phyloP scores from a whole-genome alignment of 306 rosid genomes.

The Sicyos edulis region DNA sequence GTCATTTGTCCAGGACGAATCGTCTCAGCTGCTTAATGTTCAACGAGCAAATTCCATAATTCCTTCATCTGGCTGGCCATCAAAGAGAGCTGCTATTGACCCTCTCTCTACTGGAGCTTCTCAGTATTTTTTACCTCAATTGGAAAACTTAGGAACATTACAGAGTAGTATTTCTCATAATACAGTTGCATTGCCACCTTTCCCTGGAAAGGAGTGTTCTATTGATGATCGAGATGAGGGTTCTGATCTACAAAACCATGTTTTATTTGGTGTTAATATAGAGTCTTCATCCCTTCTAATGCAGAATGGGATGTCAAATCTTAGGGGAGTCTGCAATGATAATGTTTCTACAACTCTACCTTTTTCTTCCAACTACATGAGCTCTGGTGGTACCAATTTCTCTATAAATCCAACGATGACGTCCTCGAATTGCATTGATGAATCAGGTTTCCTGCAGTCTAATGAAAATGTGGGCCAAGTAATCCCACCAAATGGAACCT shows the following conservation, averaged over 20 bases:
- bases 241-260: conserved; percentile 73
- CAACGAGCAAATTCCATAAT: conserved; percentile 32
- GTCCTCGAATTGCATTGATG: conserved; percentile 54
- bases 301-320: conserved; percentile 64
- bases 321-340: conserved; percentile 47
- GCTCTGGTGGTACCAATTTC: conserved; percentile 45
- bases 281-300: conserved; percentile 76
- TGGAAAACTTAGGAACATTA: conserved; percentile 60
- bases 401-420: conserved; percentile 54
- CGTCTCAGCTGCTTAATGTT: conserved; percentile 61
- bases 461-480: conserved; percentile 56
- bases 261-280: conserved; percentile 83
- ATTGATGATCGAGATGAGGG: conserved; percentile 64
- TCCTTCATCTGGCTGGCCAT: conserved; percentile 54
- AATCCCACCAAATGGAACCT: conserved; percentile 55
- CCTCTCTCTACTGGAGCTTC: conserved; percentile 32
- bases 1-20: conserved; percentile 67
- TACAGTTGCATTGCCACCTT: conserved; percentile 77
- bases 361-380: conserved; percentile 67
- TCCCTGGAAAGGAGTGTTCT: conserved; percentile 89
- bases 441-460: conserved; percentile 62
- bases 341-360: conserved; percentile 41
- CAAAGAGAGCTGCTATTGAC: conserved; percentile 77
- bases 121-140: conserved; percentile 63
- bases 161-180: conserved; percentile 46